These are phyloP conservation scores for Piper betle DNA, from an alignment of 164 flowering plant species.

Conservation along the genomic window DNA sequence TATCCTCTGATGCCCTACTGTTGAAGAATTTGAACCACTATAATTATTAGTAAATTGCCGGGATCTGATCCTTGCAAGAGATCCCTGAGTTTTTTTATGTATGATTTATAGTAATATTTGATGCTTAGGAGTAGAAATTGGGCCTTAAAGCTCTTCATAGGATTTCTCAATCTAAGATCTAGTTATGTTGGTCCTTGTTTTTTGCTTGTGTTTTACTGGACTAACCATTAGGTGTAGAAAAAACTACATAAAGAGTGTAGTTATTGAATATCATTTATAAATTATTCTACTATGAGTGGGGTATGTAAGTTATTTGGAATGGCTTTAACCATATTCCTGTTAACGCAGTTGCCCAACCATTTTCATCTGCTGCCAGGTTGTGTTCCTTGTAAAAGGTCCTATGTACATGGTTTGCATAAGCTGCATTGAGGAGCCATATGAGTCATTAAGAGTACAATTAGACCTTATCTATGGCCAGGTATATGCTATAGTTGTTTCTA, in stretches of 20 bases:
- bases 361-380: conserved; percentile 38
- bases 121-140: not conserved
- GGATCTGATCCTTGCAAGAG: not conserved
- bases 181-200: too few species aligned
- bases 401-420: conserved; percentile 94
- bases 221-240: too few species aligned
- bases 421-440: conserved; percentile 95
- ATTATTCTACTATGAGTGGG: not conserved
- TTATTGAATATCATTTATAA: too few species aligned
- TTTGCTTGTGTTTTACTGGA: too few species aligned
- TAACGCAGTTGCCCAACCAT: not conserved
- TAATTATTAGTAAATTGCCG: not conserved
- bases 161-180: not conserved
- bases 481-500: conserved; percentile 1
- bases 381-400: conserved; percentile 93
- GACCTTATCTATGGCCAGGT: conserved; percentile 98
- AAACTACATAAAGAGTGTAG: too few species aligned
- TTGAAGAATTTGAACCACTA: too few species aligned
- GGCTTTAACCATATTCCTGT: not conserved
- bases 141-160: not conserved
- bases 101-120: not conserved
- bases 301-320: too few species aligned
- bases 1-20: too few species aligned
- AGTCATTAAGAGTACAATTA: conserved; percentile 68
- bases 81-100: not conserved